Conservation (phyloP, 768 basidiomycete species). For the Boletus vinaceobasis region DNA sequence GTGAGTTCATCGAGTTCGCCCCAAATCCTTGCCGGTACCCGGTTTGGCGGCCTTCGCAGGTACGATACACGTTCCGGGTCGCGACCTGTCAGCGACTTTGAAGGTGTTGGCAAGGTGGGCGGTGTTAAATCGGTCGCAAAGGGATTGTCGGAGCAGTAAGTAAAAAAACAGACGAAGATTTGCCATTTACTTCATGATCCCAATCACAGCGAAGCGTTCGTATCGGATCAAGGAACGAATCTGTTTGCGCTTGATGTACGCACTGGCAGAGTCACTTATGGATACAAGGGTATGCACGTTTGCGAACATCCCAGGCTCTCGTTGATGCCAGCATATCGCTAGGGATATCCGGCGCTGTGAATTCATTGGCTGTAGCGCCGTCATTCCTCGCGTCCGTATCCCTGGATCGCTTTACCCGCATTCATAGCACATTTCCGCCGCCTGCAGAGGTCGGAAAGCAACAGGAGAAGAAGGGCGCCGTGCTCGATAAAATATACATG, state of each 20-base stretch:
- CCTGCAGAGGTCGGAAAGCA: slow-evolving; percentile 45
- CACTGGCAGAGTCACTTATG: slow-evolving; percentile 59
- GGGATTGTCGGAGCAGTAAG: slow-evolving; percentile 65
- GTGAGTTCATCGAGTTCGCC: slow-evolving; percentile 38
- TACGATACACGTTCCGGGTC: slow-evolving; percentile 75
- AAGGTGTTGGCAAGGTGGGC: slow-evolving; percentile 52
- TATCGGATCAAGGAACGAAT: slow-evolving; percentile 62
- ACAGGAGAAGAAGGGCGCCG: slow-evolving; percentile 55
- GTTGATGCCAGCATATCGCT: neutral
- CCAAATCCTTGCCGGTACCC: slow-evolving; percentile 68
- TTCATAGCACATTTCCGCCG: slow-evolving; percentile 61
- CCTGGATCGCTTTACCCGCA: slow-evolving; percentile 65
- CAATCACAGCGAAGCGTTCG: slow-evolving; percentile 57
- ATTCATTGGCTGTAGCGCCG: slow-evolving; percentile 57
- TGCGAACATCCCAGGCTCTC: neutral
- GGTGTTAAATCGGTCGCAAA: slow-evolving; percentile 59
- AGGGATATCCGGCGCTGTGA: slow-evolving; percentile 73
- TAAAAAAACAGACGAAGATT: slow-evolving; percentile 3
- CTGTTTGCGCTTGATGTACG: slow-evolving; percentile 67
- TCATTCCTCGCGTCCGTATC: slow-evolving; percentile 56
- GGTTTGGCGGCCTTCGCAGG: slow-evolving; percentile 65
- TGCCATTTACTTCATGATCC: neutral
- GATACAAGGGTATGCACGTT: slow-evolving; percentile 56
- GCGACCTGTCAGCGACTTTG: slow-evolving; percentile 68
- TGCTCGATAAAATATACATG: slow-evolving; percentile 62